phyloP scores from a whole-genome alignment of 2,329 filamentous ascomycete genomes.

The Monilinia vaccinii-corymbosi region DNA sequence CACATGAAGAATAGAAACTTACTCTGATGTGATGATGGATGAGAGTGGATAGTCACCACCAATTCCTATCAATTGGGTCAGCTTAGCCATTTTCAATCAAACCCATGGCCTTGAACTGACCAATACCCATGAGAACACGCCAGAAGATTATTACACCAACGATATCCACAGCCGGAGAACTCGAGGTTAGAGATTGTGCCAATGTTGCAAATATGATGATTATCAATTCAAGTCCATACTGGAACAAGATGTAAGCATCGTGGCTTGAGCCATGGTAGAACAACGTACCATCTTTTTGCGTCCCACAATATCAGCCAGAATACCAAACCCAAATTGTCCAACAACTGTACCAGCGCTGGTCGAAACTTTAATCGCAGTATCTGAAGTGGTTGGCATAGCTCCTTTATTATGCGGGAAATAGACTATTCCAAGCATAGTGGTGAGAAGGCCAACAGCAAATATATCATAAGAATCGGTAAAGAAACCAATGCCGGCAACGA shows the following conservation, averaged over 20 bases:
- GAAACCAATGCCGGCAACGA: constrained; percentile 69
- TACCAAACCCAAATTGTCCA: constrained; percentile 71
- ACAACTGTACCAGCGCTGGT: constrained; percentile 76
- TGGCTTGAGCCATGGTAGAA: neutral
- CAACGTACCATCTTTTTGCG: constrained; percentile 51
- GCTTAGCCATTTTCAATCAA: neutral
- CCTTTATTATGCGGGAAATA: constrained; percentile 31
- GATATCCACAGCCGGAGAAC: constrained; percentile 51
- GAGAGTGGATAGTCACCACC: constrained; percentile 76
- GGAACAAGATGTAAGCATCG: neutral
- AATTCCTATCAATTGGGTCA: constrained; percentile 45
- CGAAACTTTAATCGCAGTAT: constrained; percentile 76
- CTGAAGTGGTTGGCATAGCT: constrained; percentile 54
- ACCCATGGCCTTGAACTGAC: constrained; percentile 16
- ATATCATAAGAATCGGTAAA: constrained; percentile 75
- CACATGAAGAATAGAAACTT: neutral
- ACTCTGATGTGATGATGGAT: constrained; percentile 73
- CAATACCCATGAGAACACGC: constrained; percentile 59
- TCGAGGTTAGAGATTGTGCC: constrained; percentile 56
- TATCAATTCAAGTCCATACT: constrained; percentile 68
- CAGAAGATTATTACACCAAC: constrained; percentile 67
- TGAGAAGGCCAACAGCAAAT: constrained; percentile 52
- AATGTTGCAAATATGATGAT: constrained; percentile 71
- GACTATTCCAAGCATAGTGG: constrained; percentile 35
- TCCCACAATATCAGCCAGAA: constrained; percentile 65